These are phyloP conservation scores for Protomyces arabidopsidicola DNA, from an alignment of 1,139 yeast genomes.

Conservation along the genomic window DNA sequence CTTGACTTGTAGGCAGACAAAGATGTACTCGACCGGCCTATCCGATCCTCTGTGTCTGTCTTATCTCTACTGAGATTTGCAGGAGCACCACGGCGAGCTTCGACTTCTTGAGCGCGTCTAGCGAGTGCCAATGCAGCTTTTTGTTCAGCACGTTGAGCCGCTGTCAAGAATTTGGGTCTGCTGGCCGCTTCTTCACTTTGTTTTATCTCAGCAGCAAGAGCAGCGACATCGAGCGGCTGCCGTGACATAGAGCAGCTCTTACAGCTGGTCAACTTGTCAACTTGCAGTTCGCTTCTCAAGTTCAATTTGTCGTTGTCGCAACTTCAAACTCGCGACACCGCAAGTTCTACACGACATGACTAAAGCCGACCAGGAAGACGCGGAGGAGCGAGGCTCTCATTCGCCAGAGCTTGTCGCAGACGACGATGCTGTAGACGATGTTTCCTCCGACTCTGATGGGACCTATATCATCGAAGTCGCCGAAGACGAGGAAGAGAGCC, in stretches of 20 bases:
- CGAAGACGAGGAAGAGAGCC: constrained; percentile 20
- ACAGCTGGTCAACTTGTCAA: too few relatives aligned
- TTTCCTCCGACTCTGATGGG: not conserved
- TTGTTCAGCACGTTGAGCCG: constrained; percentile 38
- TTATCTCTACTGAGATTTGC: not conserved
- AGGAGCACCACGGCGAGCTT: not conserved
- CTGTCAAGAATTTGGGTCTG: constrained; percentile 45
- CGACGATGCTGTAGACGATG: not conserved
- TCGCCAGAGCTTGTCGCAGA: not conserved
- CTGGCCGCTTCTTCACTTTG: constrained; percentile 25
- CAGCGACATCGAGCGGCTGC: not conserved
- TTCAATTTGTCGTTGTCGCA: too few relatives aligned
- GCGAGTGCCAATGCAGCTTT: constrained; percentile 43
- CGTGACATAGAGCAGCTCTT: not conserved
- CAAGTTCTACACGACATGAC: not conserved
- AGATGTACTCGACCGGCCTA: not conserved
- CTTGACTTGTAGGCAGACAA: not conserved
- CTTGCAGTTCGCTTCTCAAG: too few relatives aligned
- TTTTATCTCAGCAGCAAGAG: constrained; percentile 16
- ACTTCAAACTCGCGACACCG: not conserved
- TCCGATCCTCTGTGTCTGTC: not conserved
- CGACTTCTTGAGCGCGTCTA: constrained; percentile 28
- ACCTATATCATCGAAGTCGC: not conserved
- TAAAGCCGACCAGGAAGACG: not conserved
- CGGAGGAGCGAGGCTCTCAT: not conserved